These are phyloP conservation scores for Cystobasidiaceae sp. DNA, from an alignment of 1,284 basidiomycete genomes.

Conservation along the genomic window DNA sequence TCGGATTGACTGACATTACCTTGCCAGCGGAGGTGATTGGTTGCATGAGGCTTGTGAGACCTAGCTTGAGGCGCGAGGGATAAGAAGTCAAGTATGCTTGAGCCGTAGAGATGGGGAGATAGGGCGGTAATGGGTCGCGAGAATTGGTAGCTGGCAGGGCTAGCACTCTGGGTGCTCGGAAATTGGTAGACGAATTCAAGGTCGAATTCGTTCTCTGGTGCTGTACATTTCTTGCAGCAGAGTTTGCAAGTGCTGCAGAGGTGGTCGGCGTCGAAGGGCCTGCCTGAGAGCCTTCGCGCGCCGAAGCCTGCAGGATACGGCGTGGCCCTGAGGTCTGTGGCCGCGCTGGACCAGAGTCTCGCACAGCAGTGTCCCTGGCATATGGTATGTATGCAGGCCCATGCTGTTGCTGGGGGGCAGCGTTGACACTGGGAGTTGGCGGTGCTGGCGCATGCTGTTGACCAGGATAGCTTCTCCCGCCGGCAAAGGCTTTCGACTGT, in stretches of 20 bases:
- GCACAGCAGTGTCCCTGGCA: slow-evolving; percentile 5
- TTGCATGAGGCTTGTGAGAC: slow-evolving; percentile 82
- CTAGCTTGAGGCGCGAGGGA: slow-evolving; percentile 85
- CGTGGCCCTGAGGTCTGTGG: not conserved
- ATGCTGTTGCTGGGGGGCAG: not conserved
- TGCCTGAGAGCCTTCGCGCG: not conserved
- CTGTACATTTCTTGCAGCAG: not conserved
- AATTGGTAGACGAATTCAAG: slow-evolving; percentile 5
- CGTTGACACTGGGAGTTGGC: not conserved
- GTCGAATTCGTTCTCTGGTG: not conserved
- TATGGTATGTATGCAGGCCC: slow-evolving; percentile 11
- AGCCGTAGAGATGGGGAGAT: slow-evolving; percentile 33
- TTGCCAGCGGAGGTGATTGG: slow-evolving; percentile 59
- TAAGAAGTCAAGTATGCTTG: slow-evolving; percentile 83
- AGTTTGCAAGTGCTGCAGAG: not conserved
- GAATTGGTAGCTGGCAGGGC: slow-evolving; percentile 6
- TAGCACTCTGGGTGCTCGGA: not conserved
- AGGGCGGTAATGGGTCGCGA: slow-evolving; percentile 35
- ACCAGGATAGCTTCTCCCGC: slow-evolving; percentile 14
- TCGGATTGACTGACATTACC: slow-evolving; percentile 41
- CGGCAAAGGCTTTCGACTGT: not conserved
- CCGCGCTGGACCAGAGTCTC: not conserved
- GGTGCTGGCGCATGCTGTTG: slow-evolving; percentile 8
- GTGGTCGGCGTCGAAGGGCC: not conserved
- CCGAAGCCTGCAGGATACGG: not conserved